Base-by-base conservation (phyloP, 176 grass and related monocot genomes). In the Bromus sterilis region DNA sequence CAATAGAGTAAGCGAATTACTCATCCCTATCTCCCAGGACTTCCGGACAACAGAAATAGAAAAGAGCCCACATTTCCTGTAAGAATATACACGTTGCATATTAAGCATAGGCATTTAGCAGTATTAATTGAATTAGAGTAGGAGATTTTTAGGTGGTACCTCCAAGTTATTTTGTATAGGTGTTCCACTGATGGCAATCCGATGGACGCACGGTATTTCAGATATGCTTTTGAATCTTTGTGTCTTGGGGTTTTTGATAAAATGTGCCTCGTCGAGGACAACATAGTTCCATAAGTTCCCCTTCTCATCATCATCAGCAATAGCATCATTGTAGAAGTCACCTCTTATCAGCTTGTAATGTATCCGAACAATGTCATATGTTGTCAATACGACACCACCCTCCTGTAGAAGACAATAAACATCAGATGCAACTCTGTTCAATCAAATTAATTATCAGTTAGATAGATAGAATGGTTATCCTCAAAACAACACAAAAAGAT, bases 51-150 rank as follows among this genome's bases (percentile, higher is more conserved):
- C 88, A 98, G 56, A 98, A 98, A 84, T 79, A 79, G 84, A 98
- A 94, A 16, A 98, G 71, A 74, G 92, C 86, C 95, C 95, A 98
- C 59, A 98, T 81, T 91, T 94, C 95, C 95, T 98, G 84, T 14
- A 69, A 74, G 53, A 85, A 81, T 31, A 57, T 26, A 77, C 78
- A 82, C 65, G 6, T 58, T 56, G 2, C 48, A 51, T 51, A 51
- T 51, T 51, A 18, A 51, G 18, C 18, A 32, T 48, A 80, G 24
- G 5, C 25, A 71, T 53, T 40, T 32, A 44, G 3, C 11, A 79
- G 14, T 4, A 28, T 34, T n/a, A 20, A 28, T 34, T n/a, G 7
- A 49, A 51, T 51, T 21, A 71, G 68, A 41, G 21, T 60, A 71
- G 15, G 35, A 59, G 78, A 78, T 33, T 74, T 40, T 51, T 25